Evolutionary conservation across 2,329 filamentous ascomycete genomes (phyloP).

Genomic region (Didymellaceae sp.): DNA sequence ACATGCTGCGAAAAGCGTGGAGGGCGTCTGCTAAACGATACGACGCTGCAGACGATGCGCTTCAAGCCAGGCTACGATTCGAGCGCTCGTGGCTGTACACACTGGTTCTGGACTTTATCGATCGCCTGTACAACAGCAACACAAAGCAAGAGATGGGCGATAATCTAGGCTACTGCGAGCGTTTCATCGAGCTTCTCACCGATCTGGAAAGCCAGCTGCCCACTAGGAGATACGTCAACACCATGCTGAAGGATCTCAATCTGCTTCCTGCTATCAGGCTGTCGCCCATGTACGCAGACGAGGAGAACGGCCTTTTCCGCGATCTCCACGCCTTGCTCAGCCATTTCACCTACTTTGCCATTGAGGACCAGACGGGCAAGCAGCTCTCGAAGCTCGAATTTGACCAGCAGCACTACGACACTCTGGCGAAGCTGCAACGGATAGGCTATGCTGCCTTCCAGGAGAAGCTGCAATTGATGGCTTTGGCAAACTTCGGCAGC

Average conservation of each 20-base stretch:
- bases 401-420: conserved; percentile 79
- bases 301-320: conserved; percentile 76
- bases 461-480: conserved; percentile 87
- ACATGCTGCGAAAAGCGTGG: conserved; percentile 88
- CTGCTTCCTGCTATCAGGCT: conserved; percentile 77
- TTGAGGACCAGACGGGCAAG: conserved; percentile 87
- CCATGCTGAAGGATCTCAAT: conserved; percentile 84
- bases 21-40: conserved; percentile 84
- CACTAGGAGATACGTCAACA: conserved; percentile 91
- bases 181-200: conserved; percentile 88
- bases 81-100: conserved; percentile 94
- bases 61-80: conserved; percentile 82
- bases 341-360: conserved; percentile 87
- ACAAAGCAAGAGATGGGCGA: conserved; percentile 56
- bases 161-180: conserved; percentile 82
- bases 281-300: conserved; percentile 78
- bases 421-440: conserved; percentile 79
- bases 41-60: conserved; percentile 80
- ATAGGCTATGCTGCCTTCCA: conserved; percentile 79
- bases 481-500: conserved; percentile 89
- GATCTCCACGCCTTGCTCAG: conserved; percentile 81
- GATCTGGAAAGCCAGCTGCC: conserved; percentile 93
- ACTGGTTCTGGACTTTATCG: conserved; percentile 81
- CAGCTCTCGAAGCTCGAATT: conserved; percentile 75
- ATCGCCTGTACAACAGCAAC: conserved; percentile 66